Percentiles rank a stretch among this genome's conserved stretches.
These are phyloP conservation scores for Sphagnum tenellum DNA, from an alignment of 225 moss, liverwort and hornwort species.

Conservation along the genomic window DNA sequence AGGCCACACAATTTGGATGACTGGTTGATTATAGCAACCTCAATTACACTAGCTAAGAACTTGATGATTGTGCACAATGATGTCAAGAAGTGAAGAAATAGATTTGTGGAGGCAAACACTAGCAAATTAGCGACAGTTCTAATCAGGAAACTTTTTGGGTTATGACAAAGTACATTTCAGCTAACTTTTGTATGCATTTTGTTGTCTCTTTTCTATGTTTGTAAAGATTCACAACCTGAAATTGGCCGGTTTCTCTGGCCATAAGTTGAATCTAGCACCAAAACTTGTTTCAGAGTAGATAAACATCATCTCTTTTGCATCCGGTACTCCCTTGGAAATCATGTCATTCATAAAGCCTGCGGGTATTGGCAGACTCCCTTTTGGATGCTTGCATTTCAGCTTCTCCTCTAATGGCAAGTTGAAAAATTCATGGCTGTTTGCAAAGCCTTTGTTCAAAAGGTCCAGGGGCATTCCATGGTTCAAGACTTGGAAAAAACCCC, in stretches of 20 bases:
- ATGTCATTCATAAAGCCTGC: background rate
- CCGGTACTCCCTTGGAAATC: background rate
- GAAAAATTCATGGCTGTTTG: background rate
- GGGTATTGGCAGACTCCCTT: background rate
- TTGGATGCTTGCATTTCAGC: conserved; percentile 2
- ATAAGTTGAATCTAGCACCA: background rate
- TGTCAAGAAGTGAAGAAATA: too few species aligned
- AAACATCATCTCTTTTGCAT: background rate
- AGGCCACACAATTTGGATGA: too few species aligned
- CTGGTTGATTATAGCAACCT: too few species aligned
- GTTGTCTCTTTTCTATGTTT: too few species aligned
- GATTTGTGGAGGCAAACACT: background rate
- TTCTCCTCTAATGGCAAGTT: conserved; percentile 6
- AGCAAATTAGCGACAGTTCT: background rate
- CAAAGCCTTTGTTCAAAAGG: background rate
- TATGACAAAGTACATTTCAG: too few species aligned
- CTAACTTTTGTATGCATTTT: too few species aligned
- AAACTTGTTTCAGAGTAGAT: background rate
- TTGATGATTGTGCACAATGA: too few species aligned
- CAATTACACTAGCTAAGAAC: too few species aligned
- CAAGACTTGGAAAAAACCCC: conserved; percentile 11
- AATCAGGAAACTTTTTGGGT: too few species aligned
- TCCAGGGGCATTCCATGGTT: conserved; percentile 4
- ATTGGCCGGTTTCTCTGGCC: conserved; percentile 2
- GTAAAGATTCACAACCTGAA: conserved; percentile 2